Evolutionary conservation across 306 rosid species (phyloP), one percentile per base, ranked within the genome.

Genomic region (Lathyrus tuberosus): DNA sequence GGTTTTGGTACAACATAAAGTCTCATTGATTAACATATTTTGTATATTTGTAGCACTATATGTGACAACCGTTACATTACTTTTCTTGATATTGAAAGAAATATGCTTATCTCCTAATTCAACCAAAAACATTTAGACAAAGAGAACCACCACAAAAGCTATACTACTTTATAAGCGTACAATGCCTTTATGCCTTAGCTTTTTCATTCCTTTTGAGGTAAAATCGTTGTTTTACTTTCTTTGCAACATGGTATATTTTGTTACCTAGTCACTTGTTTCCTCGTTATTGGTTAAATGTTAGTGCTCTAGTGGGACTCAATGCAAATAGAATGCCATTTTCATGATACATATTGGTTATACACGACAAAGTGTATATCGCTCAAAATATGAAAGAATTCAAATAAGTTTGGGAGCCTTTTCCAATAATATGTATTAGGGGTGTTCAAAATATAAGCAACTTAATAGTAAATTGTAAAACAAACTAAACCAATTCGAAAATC

Each of bases 121-220:
- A 41, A 74, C 81, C 71, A 81, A 87, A 84, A 80, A 74, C 78
- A 76, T 79, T 90, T 82, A 79, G 94, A 86, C 97, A 88, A 85
- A 80, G 74, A 78, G 92, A 81, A 84, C 84, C 79, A 84, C 87
- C 88, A 84, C 92, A 85, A 88, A 77, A 77, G 80, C 81, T 78
- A 81, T 73, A 71, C 56, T 81, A 71, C 79, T 82, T 85, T 85
- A 85, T 73, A 66, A 84, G 89, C 79, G 80, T 85, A 95, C 85
- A 76, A 85, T 80, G 89, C 69, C 85, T 82, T 80, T 82, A 73
- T 67, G 42, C 65, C 63, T 67, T 67, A 76, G 65, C 91, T 86
- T 89, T 86, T 89, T 90, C 97, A 85, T 78, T 84, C 83, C 96
- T 88, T 94, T 94, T 84, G 86, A 90, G 92, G 88, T 60, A 49